phyloP scores from a whole-genome alignment of 176 grass and related monocot genomes.

The Melocanna baccifera region DNA sequence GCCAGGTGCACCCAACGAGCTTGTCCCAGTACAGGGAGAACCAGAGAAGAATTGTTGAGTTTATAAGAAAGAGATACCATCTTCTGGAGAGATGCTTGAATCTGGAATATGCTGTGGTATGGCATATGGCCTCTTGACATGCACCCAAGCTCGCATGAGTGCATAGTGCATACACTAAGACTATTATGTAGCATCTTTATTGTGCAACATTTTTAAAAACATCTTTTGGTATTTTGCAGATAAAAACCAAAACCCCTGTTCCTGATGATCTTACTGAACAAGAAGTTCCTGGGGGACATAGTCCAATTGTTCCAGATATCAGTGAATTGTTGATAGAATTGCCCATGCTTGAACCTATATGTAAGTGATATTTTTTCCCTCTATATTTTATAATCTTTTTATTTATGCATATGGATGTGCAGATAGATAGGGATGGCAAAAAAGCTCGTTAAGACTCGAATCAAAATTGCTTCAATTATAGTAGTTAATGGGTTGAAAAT shows the following conservation, averaged over 20 bases:
- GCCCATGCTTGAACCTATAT: slow-evolving; percentile 63
- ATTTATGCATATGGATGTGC: background rate
- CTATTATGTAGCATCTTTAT: background rate
- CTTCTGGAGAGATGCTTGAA: slow-evolving; percentile 86
- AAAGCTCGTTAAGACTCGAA: too few relatives aligned
- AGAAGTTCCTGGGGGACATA: slow-evolving; percentile 48
- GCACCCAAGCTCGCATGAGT: background rate
- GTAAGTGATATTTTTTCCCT: slow-evolving; percentile 45
- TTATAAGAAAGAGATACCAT: slow-evolving; percentile 91
- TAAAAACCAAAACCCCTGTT: slow-evolving; percentile 59
- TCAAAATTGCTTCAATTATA: too few relatives aligned
- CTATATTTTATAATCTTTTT: background rate
- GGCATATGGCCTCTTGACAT: background rate
- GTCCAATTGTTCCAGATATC: slow-evolving; percentile 41
- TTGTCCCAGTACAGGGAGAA: slow-evolving; percentile 66
- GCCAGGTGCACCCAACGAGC: slow-evolving; percentile 38
- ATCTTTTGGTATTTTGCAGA: slow-evolving; percentile 34
- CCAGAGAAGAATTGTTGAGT: slow-evolving; percentile 90
- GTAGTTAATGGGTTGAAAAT: too few relatives aligned
- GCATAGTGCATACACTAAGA: background rate
- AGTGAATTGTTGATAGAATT: slow-evolving; percentile 60
- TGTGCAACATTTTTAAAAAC: background rate
- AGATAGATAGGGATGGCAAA: too few relatives aligned
- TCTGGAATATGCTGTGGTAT: slow-evolving; percentile 91
- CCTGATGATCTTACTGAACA: slow-evolving; percentile 64